Evolutionary conservation across 164 flowering plant genomes (phyloP).

Genomic region (Piper longum): DNA sequence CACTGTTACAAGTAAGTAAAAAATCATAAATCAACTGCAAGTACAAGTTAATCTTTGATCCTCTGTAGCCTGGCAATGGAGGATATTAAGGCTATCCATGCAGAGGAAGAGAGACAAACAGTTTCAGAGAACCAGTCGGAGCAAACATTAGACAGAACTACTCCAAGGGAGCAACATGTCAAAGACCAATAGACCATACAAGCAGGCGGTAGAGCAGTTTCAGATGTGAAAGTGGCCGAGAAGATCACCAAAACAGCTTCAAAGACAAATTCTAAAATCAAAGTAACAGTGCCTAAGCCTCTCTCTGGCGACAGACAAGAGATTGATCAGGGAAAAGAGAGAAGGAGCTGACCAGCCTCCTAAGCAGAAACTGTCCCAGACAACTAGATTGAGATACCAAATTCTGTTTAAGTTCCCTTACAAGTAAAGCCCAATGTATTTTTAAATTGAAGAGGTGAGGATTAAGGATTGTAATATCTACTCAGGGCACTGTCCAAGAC

Average conservation of each 20-base stretch:
- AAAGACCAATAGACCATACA: neutral
- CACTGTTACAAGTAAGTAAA: neutral
- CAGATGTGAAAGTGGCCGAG: neutral
- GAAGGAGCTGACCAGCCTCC: neutral
- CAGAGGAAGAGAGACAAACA: neutral
- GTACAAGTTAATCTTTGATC: no score
- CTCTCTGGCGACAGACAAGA: conserved; percentile 14
- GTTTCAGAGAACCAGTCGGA: neutral
- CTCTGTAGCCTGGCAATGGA: neutral
- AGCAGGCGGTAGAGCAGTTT: neutral
- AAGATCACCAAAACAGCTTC: conserved; percentile 5
- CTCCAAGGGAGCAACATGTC: neutral
- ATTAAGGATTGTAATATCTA: neutral
- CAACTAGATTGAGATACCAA: conserved; percentile 11
- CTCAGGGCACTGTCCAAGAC: neutral
- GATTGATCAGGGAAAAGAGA: conserved; percentile 9
- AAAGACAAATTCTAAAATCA: conserved; percentile 7
- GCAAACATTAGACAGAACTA: neutral
- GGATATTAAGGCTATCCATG: neutral
- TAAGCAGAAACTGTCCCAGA: conserved; percentile 4
- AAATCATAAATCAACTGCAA: no score
- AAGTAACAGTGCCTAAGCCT: conserved; percentile 16
- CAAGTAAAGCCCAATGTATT: neutral
- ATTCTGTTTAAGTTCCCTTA: neutral
- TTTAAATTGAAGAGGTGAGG: neutral